Percentiles rank a stretch among this genome's conserved stretches.
Conservation (phyloP, 2,329 filamentous ascomycete genomes). For the Phaeosphaeria sp. region DNA sequence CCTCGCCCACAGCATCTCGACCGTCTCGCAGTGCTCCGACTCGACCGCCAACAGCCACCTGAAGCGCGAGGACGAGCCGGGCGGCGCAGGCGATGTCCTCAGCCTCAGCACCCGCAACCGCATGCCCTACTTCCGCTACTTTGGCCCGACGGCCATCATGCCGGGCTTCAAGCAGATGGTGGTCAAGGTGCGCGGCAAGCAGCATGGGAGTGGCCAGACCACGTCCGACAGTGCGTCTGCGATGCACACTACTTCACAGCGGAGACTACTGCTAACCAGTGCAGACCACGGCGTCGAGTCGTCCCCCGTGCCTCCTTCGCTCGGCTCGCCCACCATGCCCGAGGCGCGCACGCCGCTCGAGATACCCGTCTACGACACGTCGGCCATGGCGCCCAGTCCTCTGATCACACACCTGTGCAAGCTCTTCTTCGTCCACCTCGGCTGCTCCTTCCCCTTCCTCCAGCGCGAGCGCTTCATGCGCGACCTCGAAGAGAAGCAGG, state of each 20-base stretch:
- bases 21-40: conserved; percentile 30
- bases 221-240: conserved; percentile 56
- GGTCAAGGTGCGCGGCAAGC: conserved; percentile 72
- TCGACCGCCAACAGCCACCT: conserved; percentile 20
- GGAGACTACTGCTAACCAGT: conserved; percentile 4
- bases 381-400: conserved; percentile 72
- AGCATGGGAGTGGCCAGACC: conserved; percentile 65
- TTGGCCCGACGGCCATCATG: conserved; percentile 88
- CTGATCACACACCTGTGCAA: conserved; percentile 79
- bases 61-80: conserved; percentile 27
- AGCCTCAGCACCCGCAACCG: conserved; percentile 64
- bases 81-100: conserved; percentile 20
- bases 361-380: conserved; percentile 78
- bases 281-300: conserved; percentile 39
- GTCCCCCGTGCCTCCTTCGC: conserved; percentile 39
- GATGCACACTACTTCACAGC: not conserved
- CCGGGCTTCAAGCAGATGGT: conserved; percentile 95
- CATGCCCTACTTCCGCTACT: conserved; percentile 89
- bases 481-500: conserved; percentile 79
- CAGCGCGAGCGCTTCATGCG: conserved; percentile 74
- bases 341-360: conserved; percentile 54
- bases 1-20: conserved; percentile 27
- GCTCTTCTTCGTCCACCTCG: conserved; percentile 81
- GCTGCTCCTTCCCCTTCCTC: conserved; percentile 86
- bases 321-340: conserved; percentile 30